A percentile compares a stretch with the other conserved stretches of the same genome.
phyloP scores from a whole-genome alignment of 2,329 filamentous ascomycete species.

The Clarireedia sp. region DNA sequence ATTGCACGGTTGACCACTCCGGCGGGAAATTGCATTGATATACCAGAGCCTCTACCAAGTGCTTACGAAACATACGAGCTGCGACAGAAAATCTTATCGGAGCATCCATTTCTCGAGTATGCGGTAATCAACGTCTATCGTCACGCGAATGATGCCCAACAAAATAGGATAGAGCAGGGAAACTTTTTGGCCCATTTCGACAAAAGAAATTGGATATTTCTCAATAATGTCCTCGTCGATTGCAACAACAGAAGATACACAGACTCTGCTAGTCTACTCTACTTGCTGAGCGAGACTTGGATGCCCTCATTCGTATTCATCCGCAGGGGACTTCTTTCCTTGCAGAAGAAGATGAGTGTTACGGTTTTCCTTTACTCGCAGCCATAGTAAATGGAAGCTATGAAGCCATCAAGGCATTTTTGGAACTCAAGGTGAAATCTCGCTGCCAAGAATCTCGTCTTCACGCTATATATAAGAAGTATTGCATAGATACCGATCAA shows the following conservation, averaged over 20 bases:
- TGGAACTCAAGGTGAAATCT: slow-evolving; percentile 14
- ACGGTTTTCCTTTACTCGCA: slow-evolving; percentile 31
- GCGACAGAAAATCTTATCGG: slow-evolving; percentile 15
- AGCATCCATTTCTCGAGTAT: slow-evolving; percentile 41
- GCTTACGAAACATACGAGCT: slow-evolving; percentile 10
- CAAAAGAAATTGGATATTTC: slow-evolving; percentile 25
- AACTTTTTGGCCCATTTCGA: slow-evolving; percentile 30
- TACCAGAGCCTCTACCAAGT: slow-evolving; percentile 11
- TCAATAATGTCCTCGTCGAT: slow-evolving; percentile 29
- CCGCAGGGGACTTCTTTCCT: slow-evolving; percentile 17
- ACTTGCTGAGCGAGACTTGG: slow-evolving; percentile 29
- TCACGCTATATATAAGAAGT: slow-evolving; percentile 7
- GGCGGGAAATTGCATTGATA: slow-evolving; percentile 10
- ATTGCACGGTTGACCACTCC: slow-evolving; percentile 16
- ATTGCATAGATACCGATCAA: slow-evolving; percentile 4
- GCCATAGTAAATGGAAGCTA: slow-evolving; percentile 28
- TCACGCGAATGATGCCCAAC: slow-evolving; percentile 34
- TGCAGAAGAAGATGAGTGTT: slow-evolving; percentile 26
- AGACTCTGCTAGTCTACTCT: slow-evolving; percentile 24
- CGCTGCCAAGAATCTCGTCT: slow-evolving; percentile 4
- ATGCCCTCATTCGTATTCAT: slow-evolving; percentile 24
- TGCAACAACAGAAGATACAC: slow-evolving; percentile 24
- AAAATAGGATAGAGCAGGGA: slow-evolving; percentile 27
- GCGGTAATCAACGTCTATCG: slow-evolving; percentile 33
- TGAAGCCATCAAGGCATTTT: slow-evolving; percentile 23